Evolutionary conservation across 1,139 yeast species (phyloP), one percentile per base, ranked within the genome.

Genomic region (Geotrichum histeridarum): DNA sequence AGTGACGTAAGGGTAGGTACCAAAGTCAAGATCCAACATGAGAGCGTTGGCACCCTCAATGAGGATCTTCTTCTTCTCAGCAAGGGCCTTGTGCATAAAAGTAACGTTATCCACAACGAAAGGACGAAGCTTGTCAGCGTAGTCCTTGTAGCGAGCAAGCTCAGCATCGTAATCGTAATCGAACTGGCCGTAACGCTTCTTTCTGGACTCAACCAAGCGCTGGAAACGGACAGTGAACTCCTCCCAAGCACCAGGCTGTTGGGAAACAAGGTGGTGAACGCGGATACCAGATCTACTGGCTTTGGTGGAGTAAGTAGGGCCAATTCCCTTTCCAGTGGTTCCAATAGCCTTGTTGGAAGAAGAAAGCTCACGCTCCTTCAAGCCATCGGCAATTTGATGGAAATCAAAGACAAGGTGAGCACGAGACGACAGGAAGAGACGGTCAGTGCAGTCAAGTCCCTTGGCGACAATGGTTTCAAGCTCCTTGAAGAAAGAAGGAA

Each of bases 21-120:
- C 99, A 67, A 88, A 93, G 72, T 93, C 99, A 63, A 93, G 81
- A 73, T 93, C 99, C 71, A 93, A 82, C 97, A 93, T 90, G 64
- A 93, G 78, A 44, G 99, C 99, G 67, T 94, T 93, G 60, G 99
- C 99, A 71, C 99, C 99, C 77, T 93, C 99, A 57, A 94, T 85
- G 63, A 93, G 78, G 59, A 93, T 87, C 72, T 86, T 87, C 78
- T 93, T 91, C 66, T 90, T 85, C 46, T 76, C 77, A 54, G 75
- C 77, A 55, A 94, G 73, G 9, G 97, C 95, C 61, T 80, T 77
- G 76, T 93, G 96, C 79, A 93, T 88, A 73, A 88, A 93, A 42
- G 81, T 83, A 54, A 93, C 86, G 8, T 96, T 86, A 71, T 93
- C 99, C 54, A 93, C 91, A 50, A 94, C 99, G 71, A 84, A 89